Conservation (phyloP, 73 alveolate species). For the Blepharisma japonicum region DNA sequence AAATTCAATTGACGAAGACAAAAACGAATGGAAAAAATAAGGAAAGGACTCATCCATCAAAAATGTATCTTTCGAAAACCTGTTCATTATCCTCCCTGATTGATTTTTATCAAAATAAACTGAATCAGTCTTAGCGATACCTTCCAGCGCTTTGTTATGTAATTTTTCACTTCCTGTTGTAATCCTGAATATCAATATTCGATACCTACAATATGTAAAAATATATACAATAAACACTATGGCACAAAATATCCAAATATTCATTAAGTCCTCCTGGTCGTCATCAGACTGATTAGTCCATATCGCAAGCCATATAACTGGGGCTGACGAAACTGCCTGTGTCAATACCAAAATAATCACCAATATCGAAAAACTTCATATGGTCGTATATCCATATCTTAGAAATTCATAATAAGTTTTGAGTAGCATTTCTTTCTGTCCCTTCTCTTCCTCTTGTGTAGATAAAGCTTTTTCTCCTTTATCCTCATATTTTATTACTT, state of each 20-base stretch:
- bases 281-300: no score
- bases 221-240: no score
- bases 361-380: no score
- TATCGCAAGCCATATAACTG: no score
- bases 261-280: no score
- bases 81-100: constrained; percentile 78
- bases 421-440: not conserved
- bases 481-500: not conserved
- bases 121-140: not conserved
- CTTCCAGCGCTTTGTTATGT: not conserved
- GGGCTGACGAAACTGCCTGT: no score
- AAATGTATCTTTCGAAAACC: constrained; percentile 60
- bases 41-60: not conserved
- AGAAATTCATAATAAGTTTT: not conserved
- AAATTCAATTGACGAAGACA: not conserved
- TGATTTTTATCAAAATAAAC: constrained; percentile 89
- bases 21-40: not conserved
- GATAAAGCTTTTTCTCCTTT: not conserved
- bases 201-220: no score
- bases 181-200: no score
- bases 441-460: not conserved
- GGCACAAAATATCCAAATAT: no score
- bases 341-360: no score
- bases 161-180: not conserved
- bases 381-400: not conserved